phyloP scores from a whole-genome alignment of 2,329 filamentous ascomycete genomes.

The Colletotrichum godetiae region DNA sequence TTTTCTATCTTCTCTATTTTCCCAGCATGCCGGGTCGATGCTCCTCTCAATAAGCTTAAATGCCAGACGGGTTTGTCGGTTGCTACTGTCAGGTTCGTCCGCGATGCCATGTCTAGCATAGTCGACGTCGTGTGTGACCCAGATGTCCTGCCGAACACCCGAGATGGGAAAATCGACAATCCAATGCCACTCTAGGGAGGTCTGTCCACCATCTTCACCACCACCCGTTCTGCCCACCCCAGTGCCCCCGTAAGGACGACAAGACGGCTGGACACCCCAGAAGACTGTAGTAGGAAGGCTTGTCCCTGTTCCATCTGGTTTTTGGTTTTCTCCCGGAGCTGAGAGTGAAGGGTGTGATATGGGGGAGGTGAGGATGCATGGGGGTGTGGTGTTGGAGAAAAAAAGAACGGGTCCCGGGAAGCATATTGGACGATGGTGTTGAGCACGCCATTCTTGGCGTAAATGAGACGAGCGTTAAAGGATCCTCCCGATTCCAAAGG shows the following conservation, averaged over 20 bases:
- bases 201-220: not conserved
- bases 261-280: not conserved
- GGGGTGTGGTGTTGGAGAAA: not conserved
- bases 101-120: slow-evolving; percentile 21
- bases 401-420: slow-evolving; percentile 24
- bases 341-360: not conserved
- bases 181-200: slow-evolving; percentile 3
- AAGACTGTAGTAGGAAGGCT: not conserved
- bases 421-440: slow-evolving; percentile 35
- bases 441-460: slow-evolving; percentile 35
- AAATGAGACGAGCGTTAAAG: slow-evolving; percentile 31
- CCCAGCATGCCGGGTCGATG: not conserved
- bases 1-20: not conserved
- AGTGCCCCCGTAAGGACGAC: not conserved
- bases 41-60: slow-evolving; percentile 33
- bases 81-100: slow-evolving; percentile 9
- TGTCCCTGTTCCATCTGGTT: slow-evolving; percentile 7
- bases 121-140: slow-evolving; percentile 8
- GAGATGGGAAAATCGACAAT: slow-evolving; percentile 14
- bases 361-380: not conserved
- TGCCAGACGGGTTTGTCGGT: slow-evolving; percentile 5
- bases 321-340: not conserved
- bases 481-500: slow-evolving; percentile 15
- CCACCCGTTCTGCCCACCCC: not conserved
- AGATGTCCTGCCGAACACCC: slow-evolving; percentile 29